Evolutionary conservation across 352 stramenopile genomes (phyloP), one percentile per base, ranked within the genome.

Genomic region (Phytopythium oedochilum): DNA sequence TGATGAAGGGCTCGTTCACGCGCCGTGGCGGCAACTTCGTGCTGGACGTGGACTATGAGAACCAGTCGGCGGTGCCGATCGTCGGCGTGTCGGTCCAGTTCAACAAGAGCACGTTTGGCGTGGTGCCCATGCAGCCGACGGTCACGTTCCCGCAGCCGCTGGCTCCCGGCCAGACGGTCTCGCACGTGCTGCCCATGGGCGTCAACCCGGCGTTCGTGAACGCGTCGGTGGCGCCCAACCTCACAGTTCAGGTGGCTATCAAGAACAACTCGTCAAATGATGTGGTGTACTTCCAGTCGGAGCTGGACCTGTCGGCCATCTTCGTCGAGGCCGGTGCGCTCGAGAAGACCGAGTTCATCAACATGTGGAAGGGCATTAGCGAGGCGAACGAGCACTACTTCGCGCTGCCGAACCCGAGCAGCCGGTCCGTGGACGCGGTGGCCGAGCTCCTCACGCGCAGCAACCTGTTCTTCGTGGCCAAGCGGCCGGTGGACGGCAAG

Each of bases 71-170:
- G 25, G 72, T 96, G 25, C 81, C 92, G 55, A 89, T 99, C 56
- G 57, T 66, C 2, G 78, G 82, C 11, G 71, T 99, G 29, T 96
- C 95, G 32, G 95, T 99, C 55, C 96, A 99, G 69, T 78, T 99
- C 32, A 99, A 99, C 82, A 99, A 99, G 79, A 98, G 96, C 66
- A 96, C 93, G 29, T 98, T 99, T 70, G 95, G 96, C 35, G 81
- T 99, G 15, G 89, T 92, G 45, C 96, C 96, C 7, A 79, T 91
- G 64, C 93, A 96, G 59, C 89, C 95, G 54, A 89, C 97, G 48
- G 88, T 98, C 40, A 74, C 66, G 14, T 93, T 91, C 63, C 62
- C 81, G 8, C 67, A 83, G 68, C 74, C 72, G 18, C 60, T 92
- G 5, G 71, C 67, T 5, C 76, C 72, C 15, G 89, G 87, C n/a